These are phyloP conservation scores for Leersia perrieri DNA, from an alignment of 176 grass and related monocot species.

Conservation along the genomic window DNA sequence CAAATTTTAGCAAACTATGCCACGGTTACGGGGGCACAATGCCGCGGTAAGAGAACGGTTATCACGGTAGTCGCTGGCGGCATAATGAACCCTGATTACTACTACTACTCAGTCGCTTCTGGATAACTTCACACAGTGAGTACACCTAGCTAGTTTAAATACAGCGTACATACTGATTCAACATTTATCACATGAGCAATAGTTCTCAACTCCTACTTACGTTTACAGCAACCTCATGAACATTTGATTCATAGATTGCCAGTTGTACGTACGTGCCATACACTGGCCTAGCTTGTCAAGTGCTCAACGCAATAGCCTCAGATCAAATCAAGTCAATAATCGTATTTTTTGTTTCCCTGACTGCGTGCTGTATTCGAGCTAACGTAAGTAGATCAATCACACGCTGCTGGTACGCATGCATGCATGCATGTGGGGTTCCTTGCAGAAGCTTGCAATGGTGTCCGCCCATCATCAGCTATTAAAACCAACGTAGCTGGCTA, in stretches of 20 bases:
- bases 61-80: too few species aligned
- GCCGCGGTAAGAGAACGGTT: too few species aligned
- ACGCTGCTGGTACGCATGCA: slow-evolving; percentile 18
- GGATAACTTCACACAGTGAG: not conserved
- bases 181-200: not conserved
- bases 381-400: not conserved
- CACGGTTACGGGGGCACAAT: too few species aligned
- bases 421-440: slow-evolving; percentile 39
- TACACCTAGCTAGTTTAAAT: not conserved
- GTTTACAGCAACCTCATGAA: not conserved
- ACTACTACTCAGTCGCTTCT: not conserved
- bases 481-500: slow-evolving; percentile 16
- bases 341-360: not conserved
- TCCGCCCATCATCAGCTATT: slow-evolving; percentile 17
- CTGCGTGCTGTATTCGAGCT: not conserved
- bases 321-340: not conserved
- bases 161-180: not conserved
- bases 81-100: too few species aligned
- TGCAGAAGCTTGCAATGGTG: slow-evolving; percentile 23
- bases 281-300: not conserved
- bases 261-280: not conserved
- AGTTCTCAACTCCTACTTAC: not conserved
- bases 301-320: not conserved
- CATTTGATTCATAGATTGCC: not conserved
- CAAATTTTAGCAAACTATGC: too few species aligned